phyloP scores from a whole-genome alignment of 1,139 yeast species.

The Blastobotrys arbuscula region DNA sequence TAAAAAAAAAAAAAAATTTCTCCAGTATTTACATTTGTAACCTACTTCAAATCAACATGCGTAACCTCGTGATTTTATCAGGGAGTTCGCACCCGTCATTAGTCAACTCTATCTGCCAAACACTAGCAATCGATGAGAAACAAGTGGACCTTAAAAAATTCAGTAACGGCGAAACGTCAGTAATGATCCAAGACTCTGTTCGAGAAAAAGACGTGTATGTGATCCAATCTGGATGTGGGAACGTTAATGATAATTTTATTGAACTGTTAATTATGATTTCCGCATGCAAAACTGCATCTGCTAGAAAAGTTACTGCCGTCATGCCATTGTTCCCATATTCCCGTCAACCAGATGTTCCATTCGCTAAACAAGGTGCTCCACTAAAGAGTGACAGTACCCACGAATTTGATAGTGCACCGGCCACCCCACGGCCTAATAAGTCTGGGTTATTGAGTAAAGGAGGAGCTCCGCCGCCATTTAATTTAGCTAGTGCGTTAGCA shows the following conservation, averaged over 20 bases:
- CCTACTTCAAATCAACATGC: slow-evolving; percentile 39
- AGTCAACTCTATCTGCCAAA: slow-evolving; percentile 55
- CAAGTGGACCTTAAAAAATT: slow-evolving; percentile 50
- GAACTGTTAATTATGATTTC: slow-evolving; percentile 84
- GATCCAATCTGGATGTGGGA: slow-evolving; percentile 75
- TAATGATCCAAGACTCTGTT: slow-evolving; percentile 75
- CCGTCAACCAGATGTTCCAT: slow-evolving; percentile 94
- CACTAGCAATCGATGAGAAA: slow-evolving; percentile 58
- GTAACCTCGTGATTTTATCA: slow-evolving; percentile 70
- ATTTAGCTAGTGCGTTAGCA: slow-evolving; percentile 14
- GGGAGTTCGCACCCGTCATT: slow-evolving; percentile 70
- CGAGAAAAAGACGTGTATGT: slow-evolving; percentile 93
- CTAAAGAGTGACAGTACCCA: slow-evolving; percentile 35
- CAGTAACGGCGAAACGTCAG: slow-evolving; percentile 83
- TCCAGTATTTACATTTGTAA: too few relatives aligned
- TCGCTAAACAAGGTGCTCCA: slow-evolving; percentile 64
- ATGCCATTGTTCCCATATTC: slow-evolving; percentile 94
- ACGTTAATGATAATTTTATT: slow-evolving; percentile 85
- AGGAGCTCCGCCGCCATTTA: slow-evolving; percentile 10
- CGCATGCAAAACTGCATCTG: slow-evolving; percentile 95
- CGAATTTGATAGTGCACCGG: slow-evolving; percentile 55
- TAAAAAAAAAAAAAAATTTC: too few relatives aligned
- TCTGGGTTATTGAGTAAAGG: not conserved
- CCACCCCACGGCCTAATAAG: slow-evolving; percentile 43
- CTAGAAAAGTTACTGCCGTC: slow-evolving; percentile 89